These are phyloP conservation scores for Claviceps quebecensis DNA, from an alignment of 2,329 filamentous ascomycete species.

Conservation along the genomic window DNA sequence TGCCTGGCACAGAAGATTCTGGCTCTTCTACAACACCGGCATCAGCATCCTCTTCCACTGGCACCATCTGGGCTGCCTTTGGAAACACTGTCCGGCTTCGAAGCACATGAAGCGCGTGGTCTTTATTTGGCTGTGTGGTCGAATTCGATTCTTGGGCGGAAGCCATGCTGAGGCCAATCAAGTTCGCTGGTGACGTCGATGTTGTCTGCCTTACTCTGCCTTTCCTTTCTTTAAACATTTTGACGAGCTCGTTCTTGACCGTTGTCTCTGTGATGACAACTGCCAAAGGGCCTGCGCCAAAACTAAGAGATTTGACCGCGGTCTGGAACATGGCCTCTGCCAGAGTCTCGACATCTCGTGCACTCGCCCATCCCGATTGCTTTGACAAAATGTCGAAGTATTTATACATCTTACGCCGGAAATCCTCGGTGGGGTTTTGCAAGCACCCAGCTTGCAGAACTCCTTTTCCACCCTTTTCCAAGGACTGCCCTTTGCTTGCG, in stretches of 20 bases:
- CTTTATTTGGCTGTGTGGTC: background rate
- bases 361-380: slow-evolving; percentile 43
- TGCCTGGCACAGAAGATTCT: too few species aligned
- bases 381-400: slow-evolving; percentile 25
- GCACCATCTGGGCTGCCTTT: background rate
- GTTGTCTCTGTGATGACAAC: background rate
- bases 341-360: slow-evolving; percentile 44
- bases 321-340: slow-evolving; percentile 33
- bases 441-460: slow-evolving; percentile 13
- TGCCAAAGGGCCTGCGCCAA: slow-evolving; percentile 3
- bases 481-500: slow-evolving; percentile 11
- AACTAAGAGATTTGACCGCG: slow-evolving; percentile 1
- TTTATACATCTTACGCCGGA: slow-evolving; percentile 6
- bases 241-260: background rate
- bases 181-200: background rate
- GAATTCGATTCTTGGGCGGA: background rate
- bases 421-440: slow-evolving; percentile 8
- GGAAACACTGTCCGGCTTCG: background rate
- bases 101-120: too few species aligned
- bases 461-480: slow-evolving; percentile 9
- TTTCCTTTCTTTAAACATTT: background rate
- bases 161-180: background rate
- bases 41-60: slow-evolving; percentile 4
- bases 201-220: background rate
- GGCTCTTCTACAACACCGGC: too few species aligned